Evolutionary conservation across 495 filamentous ascomycete species (phyloP).

Genomic region (Tuber aestivum): DNA sequence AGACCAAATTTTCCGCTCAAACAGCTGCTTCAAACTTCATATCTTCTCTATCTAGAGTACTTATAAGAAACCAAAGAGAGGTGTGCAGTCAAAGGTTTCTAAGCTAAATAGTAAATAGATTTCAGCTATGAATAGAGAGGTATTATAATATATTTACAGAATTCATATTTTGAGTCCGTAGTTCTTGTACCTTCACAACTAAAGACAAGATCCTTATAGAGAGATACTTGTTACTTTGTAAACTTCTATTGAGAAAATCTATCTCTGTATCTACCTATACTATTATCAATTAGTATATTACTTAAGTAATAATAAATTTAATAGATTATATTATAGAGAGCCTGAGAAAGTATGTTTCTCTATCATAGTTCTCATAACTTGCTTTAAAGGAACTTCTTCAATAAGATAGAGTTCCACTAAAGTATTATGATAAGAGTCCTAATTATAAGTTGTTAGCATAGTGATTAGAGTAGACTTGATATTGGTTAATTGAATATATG

Average conservation of each 20-base stretch:
- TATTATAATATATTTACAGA: not conserved
- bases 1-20: not conserved
- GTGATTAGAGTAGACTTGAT: too few species aligned
- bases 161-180: slow-evolving; percentile 3
- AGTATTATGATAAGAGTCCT: not conserved
- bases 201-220: not conserved
- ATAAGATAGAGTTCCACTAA: not conserved
- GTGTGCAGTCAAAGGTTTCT: not conserved
- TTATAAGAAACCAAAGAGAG: not conserved
- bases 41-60: too few species aligned
- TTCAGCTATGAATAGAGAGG: not conserved
- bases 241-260: slow-evolving; percentile 5
- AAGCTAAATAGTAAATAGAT: not conserved
- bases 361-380: not conserved
- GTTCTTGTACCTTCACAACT: not conserved
- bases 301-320: too few species aligned
- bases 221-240: not conserved
- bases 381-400: not conserved
- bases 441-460: too few species aligned
- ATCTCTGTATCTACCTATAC: not conserved
- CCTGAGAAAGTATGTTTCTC: not conserved
- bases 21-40: not conserved
- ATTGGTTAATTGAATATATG: too few species aligned
- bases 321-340: not conserved
- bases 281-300: not conserved